A percentile compares a stretch with the other conserved stretches of the same genome.
Evolutionary conservation across 495 filamentous ascomycete species (phyloP).

Genomic region (Hypoxylon intermedium): DNA sequence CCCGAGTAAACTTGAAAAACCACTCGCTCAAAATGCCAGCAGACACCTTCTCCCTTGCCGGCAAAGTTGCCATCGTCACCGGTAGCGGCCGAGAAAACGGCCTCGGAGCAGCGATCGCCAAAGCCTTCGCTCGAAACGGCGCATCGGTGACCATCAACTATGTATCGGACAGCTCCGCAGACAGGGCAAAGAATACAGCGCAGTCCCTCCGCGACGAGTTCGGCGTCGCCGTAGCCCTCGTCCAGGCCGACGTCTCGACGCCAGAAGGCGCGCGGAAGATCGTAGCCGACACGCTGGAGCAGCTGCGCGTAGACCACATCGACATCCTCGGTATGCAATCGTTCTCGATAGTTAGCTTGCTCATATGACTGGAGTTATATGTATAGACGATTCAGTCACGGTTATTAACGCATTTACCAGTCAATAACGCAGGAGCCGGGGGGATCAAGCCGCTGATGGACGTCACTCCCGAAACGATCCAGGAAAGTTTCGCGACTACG

Average conservation of each 20-base stretch:
- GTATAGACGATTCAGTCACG: too few relatives aligned
- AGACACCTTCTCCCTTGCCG: conserved; percentile 45
- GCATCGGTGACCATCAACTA: conserved; percentile 46
- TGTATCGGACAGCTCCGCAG: conserved; percentile 35
- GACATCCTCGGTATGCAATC: conserved; percentile 48
- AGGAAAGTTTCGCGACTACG: conserved; percentile 42
- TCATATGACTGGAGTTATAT: background rate
- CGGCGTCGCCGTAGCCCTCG: conserved; percentile 40
- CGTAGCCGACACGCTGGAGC: conserved; percentile 42
- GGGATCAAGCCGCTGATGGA: background rate
- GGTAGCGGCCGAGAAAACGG: conserved; percentile 50
- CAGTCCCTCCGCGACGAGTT: conserved; percentile 34
- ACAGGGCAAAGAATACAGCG: conserved; percentile 32
- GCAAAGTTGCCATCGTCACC: conserved; percentile 59
- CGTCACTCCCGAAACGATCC: conserved; percentile 17
- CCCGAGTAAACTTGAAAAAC: background rate
- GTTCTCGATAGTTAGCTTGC: too few relatives aligned
- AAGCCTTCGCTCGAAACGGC: conserved; percentile 47
- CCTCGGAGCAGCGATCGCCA: conserved; percentile 52
- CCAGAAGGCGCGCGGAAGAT: conserved; percentile 41
- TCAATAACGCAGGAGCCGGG: conserved; percentile 29
- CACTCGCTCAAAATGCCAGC: conserved; percentile 10
- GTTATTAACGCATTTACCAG: conserved; percentile 11
- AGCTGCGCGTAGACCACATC: conserved; percentile 42
- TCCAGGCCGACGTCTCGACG: conserved; percentile 47